These are phyloP conservation scores for Saksenaea vasiformis DNA, from an alignment of 371 early-diverging fungal genomes.

Conservation along the genomic window DNA sequence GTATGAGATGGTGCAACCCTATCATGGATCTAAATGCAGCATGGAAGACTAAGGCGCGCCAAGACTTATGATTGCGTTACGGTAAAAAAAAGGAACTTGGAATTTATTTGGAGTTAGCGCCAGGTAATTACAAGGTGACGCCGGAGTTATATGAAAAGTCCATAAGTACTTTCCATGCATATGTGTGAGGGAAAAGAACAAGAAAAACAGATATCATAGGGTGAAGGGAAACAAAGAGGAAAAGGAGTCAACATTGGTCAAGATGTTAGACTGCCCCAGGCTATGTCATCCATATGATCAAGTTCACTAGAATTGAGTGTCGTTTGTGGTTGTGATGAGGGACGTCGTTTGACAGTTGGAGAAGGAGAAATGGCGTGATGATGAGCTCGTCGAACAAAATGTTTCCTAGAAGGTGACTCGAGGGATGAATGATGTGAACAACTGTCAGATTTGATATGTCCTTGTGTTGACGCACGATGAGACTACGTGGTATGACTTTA, in stretches of 20 bases:
- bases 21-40: too few species aligned
- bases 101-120: too few species aligned
- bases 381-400: not conserved
- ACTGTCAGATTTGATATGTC: not conserved
- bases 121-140: too few species aligned
- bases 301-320: constrained; percentile 8
- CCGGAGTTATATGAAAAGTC: too few species aligned
- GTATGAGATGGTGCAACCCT: too few species aligned
- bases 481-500: not conserved
- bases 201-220: not conserved
- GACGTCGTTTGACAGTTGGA: not conserved
- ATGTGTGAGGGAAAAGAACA: not conserved
- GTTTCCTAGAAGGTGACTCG: not conserved
- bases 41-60: too few species aligned
- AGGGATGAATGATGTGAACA: not conserved
- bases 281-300: constrained; percentile 15
- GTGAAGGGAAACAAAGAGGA: not conserved
- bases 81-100: too few species aligned
- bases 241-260: not conserved
- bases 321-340: not conserved
- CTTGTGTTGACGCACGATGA: not conserved
- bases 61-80: too few species aligned
- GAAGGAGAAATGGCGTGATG: too few species aligned
- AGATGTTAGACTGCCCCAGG: constrained; percentile 20
- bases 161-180: too few species aligned